A percentile compares a stretch with the other conserved stretches of the same genome.
Evolutionary conservation across 139 green algal genomes (phyloP).

Genomic region (Chlorella sp.): DNA sequence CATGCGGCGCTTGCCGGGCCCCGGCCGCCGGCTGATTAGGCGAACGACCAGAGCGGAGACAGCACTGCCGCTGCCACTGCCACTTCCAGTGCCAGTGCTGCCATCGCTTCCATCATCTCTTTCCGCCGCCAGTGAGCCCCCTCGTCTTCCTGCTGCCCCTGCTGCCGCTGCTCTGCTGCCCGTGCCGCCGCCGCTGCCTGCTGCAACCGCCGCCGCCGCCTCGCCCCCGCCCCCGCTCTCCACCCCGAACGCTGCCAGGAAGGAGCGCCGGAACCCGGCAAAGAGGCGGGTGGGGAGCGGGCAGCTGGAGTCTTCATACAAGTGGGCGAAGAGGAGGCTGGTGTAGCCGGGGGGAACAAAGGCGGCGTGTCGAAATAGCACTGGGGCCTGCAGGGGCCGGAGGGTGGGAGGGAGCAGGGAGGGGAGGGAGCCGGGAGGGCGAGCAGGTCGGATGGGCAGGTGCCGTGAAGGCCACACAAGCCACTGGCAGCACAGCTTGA

Average conservation of each 20-base stretch:
- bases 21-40: slow-evolving; percentile 27
- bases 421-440: background rate
- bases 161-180: background rate
- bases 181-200: background rate
- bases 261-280: slow-evolving; percentile 43
- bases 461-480: no score
- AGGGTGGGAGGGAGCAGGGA: no score
- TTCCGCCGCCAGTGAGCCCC: no score
- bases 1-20: background rate
- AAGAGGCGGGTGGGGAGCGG: slow-evolving; percentile 43
- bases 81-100: background rate
- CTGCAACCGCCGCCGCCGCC: background rate
- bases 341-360: slow-evolving; percentile 56
- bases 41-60: background rate
- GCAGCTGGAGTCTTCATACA: slow-evolving; percentile 48
- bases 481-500: background rate
- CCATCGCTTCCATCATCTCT: background rate
- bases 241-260: slow-evolving; percentile 34
- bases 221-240: background rate
- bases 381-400: background rate
- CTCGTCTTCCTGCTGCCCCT: background rate
- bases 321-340: slow-evolving; percentile 54
- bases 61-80: background rate
- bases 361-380: slow-evolving; percentile 15
- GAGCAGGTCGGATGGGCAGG: background rate